Percentiles rank a stretch among this genome's conserved stretches.
These are phyloP conservation scores for thale cress (Arabidopsis thaliana) DNA, from an alignment of 345 rosid species.

Conservation along the genomic window DNA sequence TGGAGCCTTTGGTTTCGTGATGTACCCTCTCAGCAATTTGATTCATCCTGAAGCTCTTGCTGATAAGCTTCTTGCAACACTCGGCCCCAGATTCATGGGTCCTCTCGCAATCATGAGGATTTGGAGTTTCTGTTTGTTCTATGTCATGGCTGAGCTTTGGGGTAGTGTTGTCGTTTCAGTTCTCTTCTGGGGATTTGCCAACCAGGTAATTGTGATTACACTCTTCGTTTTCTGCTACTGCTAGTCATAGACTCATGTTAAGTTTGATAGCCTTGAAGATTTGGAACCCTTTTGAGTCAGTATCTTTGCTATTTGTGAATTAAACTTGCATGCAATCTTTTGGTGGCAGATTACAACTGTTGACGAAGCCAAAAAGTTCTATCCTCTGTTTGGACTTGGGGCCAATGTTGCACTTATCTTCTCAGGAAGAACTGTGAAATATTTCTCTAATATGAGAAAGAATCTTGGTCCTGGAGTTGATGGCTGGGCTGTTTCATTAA, in stretches of 20 bases:
- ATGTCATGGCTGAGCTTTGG: slow-evolving; percentile 99
- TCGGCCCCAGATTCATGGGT: slow-evolving; percentile 95
- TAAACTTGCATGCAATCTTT: slow-evolving; percentile 13
- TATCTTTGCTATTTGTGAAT: neutral
- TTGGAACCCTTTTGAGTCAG: slow-evolving; percentile 13
- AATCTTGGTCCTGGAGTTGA: slow-evolving; percentile 97
- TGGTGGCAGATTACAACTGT: slow-evolving; percentile 84
- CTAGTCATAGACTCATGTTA: neutral
- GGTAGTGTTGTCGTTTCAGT: slow-evolving; percentile 97
- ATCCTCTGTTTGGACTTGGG: slow-evolving; percentile 94
- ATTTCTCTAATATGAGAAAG: slow-evolving; percentile 86
- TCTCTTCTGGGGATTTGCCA: slow-evolving; percentile 97
- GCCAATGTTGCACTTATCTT: slow-evolving; percentile 92
- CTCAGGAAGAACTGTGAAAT: slow-evolving; percentile 96
- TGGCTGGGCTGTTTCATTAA: slow-evolving; percentile 96
- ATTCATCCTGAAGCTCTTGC: slow-evolving; percentile 88
- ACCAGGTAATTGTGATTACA: slow-evolving; percentile 78
- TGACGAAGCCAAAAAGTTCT: slow-evolving; percentile 94
- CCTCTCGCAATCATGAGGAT: slow-evolving; percentile 95
- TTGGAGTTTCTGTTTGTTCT: slow-evolving; percentile 96
- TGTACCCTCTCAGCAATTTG: slow-evolving; percentile 89
- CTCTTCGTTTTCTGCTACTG: slow-evolving; percentile 3
- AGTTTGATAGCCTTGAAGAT: slow-evolving; percentile 4
- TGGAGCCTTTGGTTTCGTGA: slow-evolving; percentile 88
- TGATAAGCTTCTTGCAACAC: slow-evolving; percentile 71